phyloP scores from a whole-genome alignment of 805 yeast genomes.

The Yarrowia sp. region DNA sequence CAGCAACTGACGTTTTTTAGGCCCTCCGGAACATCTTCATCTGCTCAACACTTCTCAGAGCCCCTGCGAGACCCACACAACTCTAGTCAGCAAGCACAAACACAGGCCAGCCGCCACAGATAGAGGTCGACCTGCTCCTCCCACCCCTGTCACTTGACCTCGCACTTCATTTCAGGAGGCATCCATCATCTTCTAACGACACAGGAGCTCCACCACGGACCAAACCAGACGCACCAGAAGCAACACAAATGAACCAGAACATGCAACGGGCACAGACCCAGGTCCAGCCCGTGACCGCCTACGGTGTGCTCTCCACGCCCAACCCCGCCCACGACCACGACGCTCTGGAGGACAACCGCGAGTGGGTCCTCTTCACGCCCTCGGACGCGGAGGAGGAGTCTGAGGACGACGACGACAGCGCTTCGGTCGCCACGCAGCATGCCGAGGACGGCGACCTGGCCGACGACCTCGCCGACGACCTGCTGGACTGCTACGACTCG shows the following conservation, averaged over 20 bases:
- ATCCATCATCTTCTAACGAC: too few species aligned
- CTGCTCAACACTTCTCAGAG: neutral
- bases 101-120: neutral
- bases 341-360: constrained; percentile 33
- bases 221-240: too few species aligned
- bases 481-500: constrained; percentile 19
- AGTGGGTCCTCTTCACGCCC: constrained; percentile 44
- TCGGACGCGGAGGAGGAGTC: constrained; percentile 30
- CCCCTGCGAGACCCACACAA: too few species aligned
- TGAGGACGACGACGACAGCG: constrained; percentile 28
- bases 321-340: neutral
- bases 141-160: constrained; percentile 11
- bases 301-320: constrained; percentile 8
- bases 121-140: neutral
- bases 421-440: constrained; percentile 26
- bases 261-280: constrained; percentile 13
- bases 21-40: neutral
- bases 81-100: too few species aligned
- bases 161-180: neutral
- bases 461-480: constrained; percentile 28
- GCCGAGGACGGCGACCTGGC: constrained; percentile 23
- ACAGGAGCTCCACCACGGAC: too few species aligned
- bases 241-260: constrained; percentile 18
- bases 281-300: constrained; percentile 20
- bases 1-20: constrained; percentile 10